These are phyloP conservation scores for Sporothrix pseudoabietina DNA, from an alignment of 2,329 filamentous ascomycete species.

Conservation along the genomic window DNA sequence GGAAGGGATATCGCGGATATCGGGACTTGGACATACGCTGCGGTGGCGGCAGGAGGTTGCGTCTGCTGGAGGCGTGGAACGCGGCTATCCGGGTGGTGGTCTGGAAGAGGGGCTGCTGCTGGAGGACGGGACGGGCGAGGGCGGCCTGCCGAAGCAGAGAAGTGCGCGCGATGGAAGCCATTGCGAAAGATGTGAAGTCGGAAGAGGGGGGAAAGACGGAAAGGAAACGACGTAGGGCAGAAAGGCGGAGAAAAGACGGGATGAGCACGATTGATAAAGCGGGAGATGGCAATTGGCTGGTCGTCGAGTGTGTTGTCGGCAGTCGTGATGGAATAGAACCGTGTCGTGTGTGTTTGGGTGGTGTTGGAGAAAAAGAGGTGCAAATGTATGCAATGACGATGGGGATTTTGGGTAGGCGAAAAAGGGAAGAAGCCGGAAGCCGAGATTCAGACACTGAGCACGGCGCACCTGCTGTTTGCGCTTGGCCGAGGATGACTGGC, in stretches of 20 bases:
- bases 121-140: slow-evolving; percentile 41
- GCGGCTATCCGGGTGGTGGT: slow-evolving; percentile 64
- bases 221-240: not conserved
- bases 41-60: slow-evolving; percentile 76
- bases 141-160: slow-evolving; percentile 57
- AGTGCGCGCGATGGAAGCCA: slow-evolving; percentile 61
- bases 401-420: slow-evolving; percentile 5
- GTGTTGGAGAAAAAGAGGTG: not conserved
- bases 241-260: not conserved
- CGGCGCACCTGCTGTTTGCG: slow-evolving; percentile 18
- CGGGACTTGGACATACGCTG: slow-evolving; percentile 66
- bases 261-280: slow-evolving; percentile 13
- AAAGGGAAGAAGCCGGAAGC: slow-evolving; percentile 33
- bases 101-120: slow-evolving; percentile 40
- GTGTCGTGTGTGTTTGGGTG: slow-evolving; percentile 2
- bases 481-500: slow-evolving; percentile 36
- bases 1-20: not conserved
- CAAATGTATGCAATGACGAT: slow-evolving; percentile 18
- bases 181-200: slow-evolving; percentile 39
- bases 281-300: slow-evolving; percentile 34
- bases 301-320: slow-evolving; percentile 11
- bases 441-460: slow-evolving; percentile 22
- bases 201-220: not conserved
- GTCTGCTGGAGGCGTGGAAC: slow-evolving; percentile 82
- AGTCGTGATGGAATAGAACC: not conserved